Evolutionary conservation across 2,329 filamentous ascomycete species (phyloP), one percentile per base, ranked within the genome.

Genomic region (Aspergillus novofumigatus): DNA sequence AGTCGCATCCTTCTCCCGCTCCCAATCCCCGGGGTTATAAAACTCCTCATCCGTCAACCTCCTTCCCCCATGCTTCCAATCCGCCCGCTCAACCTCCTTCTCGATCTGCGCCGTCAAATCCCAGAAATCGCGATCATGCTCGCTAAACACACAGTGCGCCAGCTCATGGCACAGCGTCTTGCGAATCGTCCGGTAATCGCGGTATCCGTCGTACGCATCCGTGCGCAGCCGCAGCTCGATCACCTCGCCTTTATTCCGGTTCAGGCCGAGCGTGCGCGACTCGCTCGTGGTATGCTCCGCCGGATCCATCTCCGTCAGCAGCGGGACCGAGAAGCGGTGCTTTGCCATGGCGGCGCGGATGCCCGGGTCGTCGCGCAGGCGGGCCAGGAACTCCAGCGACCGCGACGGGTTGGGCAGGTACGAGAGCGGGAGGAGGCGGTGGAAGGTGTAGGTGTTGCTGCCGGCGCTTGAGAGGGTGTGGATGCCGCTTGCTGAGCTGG

Each of bases 281-380:
- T 94, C 88, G 67, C 90, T 88, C 3, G 84, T 90, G 0, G 92
- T 97, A 73, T 97, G 86, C 63, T 87, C 83, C 0, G 87, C 81
- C 0, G 94, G 94, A 66, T 99, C 90, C 93, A 99, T 97, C 75
- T 99, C 94, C 0, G 92, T 97, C 26, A 99, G 80, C 3, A 97
- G 75, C 0, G 88, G 88, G 0, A 99, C 94, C 21, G 83, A 84
- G 78, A 96, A 97, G 62, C 86, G 84, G 77, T 96, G 92, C 66
- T 86, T 87, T 17, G 83, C 80, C 94, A 99, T 99, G 1, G 86
- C 83, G 0, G 87, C 80, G 61, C 87, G 87, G 75, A 99, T 93
- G 7, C 94, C 94, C 0, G 90, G 87, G 72, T 99, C 94, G 59
- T 88, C 83, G 62, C 86, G 86, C 3, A 99, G 81, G 0, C 89